Evolutionary conservation across 805 yeast species (phyloP).

Genomic region (Helenozyma rhizophorensis): DNA sequence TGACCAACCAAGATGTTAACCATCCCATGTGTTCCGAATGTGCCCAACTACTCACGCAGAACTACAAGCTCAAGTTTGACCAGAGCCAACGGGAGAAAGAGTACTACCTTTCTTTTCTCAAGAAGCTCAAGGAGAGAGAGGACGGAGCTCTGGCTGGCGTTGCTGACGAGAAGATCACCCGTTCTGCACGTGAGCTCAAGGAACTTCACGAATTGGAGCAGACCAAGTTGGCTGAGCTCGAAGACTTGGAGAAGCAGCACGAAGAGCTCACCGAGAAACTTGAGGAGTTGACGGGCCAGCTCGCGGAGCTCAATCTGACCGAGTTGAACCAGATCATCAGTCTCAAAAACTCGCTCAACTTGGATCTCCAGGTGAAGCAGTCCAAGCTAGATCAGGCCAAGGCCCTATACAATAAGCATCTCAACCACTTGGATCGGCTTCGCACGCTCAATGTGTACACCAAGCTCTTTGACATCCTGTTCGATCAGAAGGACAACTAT

Average conservation of each 20-base stretch:
- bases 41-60: conserved; percentile 58
- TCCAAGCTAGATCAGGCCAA: conserved; percentile 60
- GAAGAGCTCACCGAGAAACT: conserved; percentile 47
- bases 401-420: conserved; percentile 56
- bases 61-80: conserved; percentile 65
- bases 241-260: conserved; percentile 38
- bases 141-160: conserved; percentile 31
- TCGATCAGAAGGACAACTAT: conserved; percentile 61
- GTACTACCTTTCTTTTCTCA: conserved; percentile 66
- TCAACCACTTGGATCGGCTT: conserved; percentile 64
- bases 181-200: conserved; percentile 33
- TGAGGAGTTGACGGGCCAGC: conserved; percentile 37
- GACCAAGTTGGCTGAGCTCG: conserved; percentile 27
- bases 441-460: conserved; percentile 77
- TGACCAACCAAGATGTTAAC: conserved; percentile 68
- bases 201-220: conserved; percentile 37
- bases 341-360: conserved; percentile 51
- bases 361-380: conserved; percentile 46
- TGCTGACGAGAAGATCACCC: conserved; percentile 5
- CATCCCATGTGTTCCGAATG: conserved; percentile 87
- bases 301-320: conserved; percentile 26
- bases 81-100: conserved; percentile 75
- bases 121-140: conserved; percentile 49
- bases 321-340: conserved; percentile 46
- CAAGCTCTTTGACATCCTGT: conserved; percentile 78